phyloP scores from a whole-genome alignment of 345 rosid genomes.

The Populus deltoides region DNA sequence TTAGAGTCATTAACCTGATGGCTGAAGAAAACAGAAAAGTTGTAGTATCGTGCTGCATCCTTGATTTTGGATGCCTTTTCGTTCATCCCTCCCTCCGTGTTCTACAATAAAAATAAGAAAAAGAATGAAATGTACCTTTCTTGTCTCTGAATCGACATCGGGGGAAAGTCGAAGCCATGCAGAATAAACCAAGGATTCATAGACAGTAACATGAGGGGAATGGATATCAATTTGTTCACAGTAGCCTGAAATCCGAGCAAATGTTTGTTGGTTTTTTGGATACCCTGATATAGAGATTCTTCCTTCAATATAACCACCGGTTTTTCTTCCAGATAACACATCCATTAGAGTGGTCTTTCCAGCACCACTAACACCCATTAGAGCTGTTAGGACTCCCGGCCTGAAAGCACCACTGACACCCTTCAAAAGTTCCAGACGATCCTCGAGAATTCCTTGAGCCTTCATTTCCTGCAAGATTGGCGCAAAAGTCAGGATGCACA shows the following conservation, averaged over 20 bases:
- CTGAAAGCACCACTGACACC: slow-evolving; percentile 66
- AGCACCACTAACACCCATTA: slow-evolving; percentile 73
- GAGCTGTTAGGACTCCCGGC: slow-evolving; percentile 65
- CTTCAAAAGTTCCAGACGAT: slow-evolving; percentile 53
- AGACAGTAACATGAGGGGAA: slow-evolving; percentile 64
- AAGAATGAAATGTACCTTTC: slow-evolving; percentile 38
- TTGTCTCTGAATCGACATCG: slow-evolving; percentile 54
- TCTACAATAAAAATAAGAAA: background rate
- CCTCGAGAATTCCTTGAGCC: slow-evolving; percentile 47
- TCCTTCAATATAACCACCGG: slow-evolving; percentile 60
- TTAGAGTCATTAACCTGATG: slow-evolving; percentile 2
- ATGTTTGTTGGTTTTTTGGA: slow-evolving; percentile 67
- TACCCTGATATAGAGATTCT: slow-evolving; percentile 54
- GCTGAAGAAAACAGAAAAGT: background rate
- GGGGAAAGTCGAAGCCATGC: slow-evolving; percentile 64
- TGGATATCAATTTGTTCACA: slow-evolving; percentile 75
- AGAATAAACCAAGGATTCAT: slow-evolving; percentile 57
- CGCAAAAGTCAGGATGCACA: background rate
- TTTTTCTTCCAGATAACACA: slow-evolving; percentile 73
- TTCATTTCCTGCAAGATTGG: slow-evolving; percentile 51
- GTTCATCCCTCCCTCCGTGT: too few relatives aligned
- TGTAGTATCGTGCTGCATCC: background rate
- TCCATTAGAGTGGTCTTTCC: slow-evolving; percentile 79
- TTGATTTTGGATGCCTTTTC: background rate
- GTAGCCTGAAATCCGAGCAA: slow-evolving; percentile 66